Conservation (phyloP, 2,329 filamentous ascomycete species). For the Ascochyta viciae-villosae region DNA sequence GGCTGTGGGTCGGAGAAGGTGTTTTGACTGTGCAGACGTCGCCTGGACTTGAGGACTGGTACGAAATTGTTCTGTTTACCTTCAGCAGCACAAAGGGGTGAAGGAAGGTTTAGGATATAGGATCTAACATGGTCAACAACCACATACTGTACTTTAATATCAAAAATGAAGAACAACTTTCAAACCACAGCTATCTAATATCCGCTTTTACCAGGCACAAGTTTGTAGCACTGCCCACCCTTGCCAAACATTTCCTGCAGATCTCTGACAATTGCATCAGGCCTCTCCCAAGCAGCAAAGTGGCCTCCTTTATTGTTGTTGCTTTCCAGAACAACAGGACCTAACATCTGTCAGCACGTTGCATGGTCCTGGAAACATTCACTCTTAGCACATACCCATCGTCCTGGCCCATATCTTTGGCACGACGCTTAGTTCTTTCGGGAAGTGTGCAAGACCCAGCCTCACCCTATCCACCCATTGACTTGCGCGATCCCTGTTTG, state of each 20-base stretch:
- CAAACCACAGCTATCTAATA: slow-evolving; percentile 13
- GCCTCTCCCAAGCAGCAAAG: slow-evolving; percentile 67
- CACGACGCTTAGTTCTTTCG: slow-evolving; percentile 62
- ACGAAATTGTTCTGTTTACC: too few species aligned
- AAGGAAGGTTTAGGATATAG: too few species aligned
- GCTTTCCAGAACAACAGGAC: slow-evolving; percentile 63
- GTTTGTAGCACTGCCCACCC: slow-evolving; percentile 44
- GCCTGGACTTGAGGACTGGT: too few species aligned
- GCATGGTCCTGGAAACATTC: neutral
- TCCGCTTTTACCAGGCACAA: slow-evolving; percentile 43
- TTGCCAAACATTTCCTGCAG: slow-evolving; percentile 66
- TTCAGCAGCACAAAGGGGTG: too few species aligned
- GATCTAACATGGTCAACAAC: too few species aligned
- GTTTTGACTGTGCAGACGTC: too few species aligned
- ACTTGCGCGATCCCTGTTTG: slow-evolving; percentile 45
- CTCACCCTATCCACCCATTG: slow-evolving; percentile 57
- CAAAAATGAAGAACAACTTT: neutral
- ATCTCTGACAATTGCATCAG: slow-evolving; percentile 61
- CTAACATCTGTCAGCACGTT: slow-evolving; percentile 20
- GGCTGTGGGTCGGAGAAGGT: too few species aligned
- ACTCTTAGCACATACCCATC: slow-evolving; percentile 53
- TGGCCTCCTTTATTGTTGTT: slow-evolving; percentile 63
- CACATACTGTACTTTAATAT: neutral
- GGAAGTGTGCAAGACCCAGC: slow-evolving; percentile 63
- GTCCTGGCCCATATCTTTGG: slow-evolving; percentile 65